phyloP scores from a whole-genome alignment of 1,139 yeast genomes.

The Kurtzmaniella quercitrusa region DNA sequence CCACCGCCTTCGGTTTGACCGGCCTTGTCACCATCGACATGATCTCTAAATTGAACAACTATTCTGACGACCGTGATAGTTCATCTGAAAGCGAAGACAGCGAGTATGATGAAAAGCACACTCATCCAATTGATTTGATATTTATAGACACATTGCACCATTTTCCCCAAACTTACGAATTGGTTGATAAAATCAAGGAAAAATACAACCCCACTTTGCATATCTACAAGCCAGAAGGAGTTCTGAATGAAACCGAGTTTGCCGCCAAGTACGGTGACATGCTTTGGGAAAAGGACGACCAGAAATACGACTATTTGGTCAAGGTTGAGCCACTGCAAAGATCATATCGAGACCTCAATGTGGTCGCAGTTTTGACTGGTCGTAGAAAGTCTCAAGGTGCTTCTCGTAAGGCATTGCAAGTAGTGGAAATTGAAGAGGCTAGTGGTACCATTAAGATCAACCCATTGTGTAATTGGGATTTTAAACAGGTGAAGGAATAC shows the following conservation, averaged over 20 bases:
- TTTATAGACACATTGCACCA: slow-evolving; percentile 90
- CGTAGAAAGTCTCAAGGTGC: slow-evolving; percentile 91
- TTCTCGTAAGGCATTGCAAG: slow-evolving; percentile 65
- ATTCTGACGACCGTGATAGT: slow-evolving; percentile 8
- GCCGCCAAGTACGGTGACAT: slow-evolving; percentile 62
- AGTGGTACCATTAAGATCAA: slow-evolving; percentile 78
- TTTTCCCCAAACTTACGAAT: slow-evolving; percentile 85
- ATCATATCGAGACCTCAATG: slow-evolving; percentile 69
- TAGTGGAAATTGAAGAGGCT: slow-evolving; percentile 68
- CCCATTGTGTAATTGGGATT: slow-evolving; percentile 84
- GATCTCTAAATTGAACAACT: slow-evolving; percentile 50
- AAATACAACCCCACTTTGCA: slow-evolving; percentile 56
- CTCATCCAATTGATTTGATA: slow-evolving; percentile 63
- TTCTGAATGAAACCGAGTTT: slow-evolving; percentile 60
- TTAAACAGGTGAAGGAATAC: slow-evolving; percentile 65
- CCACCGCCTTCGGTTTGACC: slow-evolving; percentile 93
- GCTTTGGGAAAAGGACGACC: slow-evolving; percentile 82
- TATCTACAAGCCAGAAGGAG: slow-evolving; percentile 61
- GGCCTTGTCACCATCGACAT: slow-evolving; percentile 88
- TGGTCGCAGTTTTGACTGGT: slow-evolving; percentile 86
- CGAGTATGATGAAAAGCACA: slow-evolving; percentile 6
- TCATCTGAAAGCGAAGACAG: slow-evolving; percentile 3
- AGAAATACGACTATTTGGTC: slow-evolving; percentile 76
- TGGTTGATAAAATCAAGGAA: slow-evolving; percentile 54
- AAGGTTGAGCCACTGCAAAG: slow-evolving; percentile 92